Evolutionary conservation across 2,329 filamentous ascomycete genomes (phyloP).

Genomic region (Sordariomycetes sp.): DNA sequence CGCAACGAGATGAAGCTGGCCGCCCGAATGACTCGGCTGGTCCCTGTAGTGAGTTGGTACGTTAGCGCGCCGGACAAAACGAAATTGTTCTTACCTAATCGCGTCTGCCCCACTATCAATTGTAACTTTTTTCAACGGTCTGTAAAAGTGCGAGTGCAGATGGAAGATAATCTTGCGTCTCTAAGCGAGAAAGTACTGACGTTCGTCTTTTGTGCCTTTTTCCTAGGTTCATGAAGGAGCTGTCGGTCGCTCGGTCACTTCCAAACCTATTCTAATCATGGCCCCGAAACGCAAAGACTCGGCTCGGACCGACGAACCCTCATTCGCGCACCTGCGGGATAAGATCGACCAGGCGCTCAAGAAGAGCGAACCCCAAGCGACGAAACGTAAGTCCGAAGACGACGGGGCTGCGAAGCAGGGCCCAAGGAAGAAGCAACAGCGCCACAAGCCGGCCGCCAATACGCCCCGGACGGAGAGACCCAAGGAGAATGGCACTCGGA

Average conservation of each 20-base stretch:
- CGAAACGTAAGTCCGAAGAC: background rate
- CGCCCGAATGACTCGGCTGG: background rate
- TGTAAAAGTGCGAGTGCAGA: background rate
- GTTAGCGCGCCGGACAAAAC: background rate
- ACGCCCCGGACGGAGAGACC: conserved; percentile 8
- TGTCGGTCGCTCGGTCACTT: no score
- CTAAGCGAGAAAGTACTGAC: background rate
- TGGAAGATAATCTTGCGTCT: background rate
- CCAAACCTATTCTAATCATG: background rate
- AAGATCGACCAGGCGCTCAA: background rate
- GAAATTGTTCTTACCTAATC: background rate
- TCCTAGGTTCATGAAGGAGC: background rate
- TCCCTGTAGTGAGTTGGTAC: background rate
- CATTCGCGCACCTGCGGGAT: background rate
- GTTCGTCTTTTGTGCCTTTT: background rate
- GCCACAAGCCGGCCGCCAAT: conserved; percentile 11
- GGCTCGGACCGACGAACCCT: background rate
- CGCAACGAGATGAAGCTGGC: background rate
- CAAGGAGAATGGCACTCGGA: background rate
- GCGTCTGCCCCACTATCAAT: conserved; percentile 1
- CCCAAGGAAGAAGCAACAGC: conserved; percentile 13
- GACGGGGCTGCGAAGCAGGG: background rate
- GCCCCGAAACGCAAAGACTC: background rate
- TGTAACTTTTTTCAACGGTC: background rate
- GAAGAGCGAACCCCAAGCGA: background rate